phyloP scores from a whole-genome alignment of 495 filamentous ascomycete species.

The Hyaloscypha hepaticicola region DNA sequence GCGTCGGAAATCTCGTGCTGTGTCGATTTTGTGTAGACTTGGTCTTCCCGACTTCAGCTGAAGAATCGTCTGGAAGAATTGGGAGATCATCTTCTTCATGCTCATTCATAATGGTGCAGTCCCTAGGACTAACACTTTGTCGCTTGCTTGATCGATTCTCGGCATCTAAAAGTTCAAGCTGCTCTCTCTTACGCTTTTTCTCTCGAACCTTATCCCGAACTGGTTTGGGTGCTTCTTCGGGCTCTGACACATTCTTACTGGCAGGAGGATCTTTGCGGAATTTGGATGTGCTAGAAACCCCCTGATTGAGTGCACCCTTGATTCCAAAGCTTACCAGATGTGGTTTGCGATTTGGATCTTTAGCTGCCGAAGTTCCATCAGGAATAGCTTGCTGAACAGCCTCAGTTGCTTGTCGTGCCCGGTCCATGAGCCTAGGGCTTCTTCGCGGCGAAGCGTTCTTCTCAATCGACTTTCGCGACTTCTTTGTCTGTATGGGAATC shows the following conservation, averaged over 20 bases:
- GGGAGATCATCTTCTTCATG: neutral
- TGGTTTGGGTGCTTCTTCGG: neutral
- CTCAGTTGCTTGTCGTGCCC: neutral
- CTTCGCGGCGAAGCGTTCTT: neutral
- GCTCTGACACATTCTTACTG: neutral
- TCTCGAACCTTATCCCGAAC: neutral
- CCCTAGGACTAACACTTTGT: slow-evolving; percentile 16
- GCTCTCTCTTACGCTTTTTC: slow-evolving; percentile 18
- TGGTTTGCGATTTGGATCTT: slow-evolving; percentile 20
- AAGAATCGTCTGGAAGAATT: neutral
- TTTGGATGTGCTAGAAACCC: slow-evolving; percentile 21
- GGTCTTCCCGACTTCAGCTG: neutral
- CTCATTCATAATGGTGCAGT: neutral
- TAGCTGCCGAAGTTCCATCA: neutral
- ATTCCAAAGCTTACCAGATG: slow-evolving; percentile 32
- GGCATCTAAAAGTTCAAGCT: neutral
- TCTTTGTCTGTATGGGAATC: neutral
- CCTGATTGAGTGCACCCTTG: slow-evolving; percentile 36
- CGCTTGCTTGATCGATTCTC: slow-evolving; percentile 12
- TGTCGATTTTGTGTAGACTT: neutral
- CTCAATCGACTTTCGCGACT: neutral
- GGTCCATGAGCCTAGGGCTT: neutral
- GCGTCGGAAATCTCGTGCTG: neutral
- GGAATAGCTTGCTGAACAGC: neutral
- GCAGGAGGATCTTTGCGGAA: neutral